phyloP scores from a whole-genome alignment of 345 rosid species.

The Hevea brasiliensis region DNA sequence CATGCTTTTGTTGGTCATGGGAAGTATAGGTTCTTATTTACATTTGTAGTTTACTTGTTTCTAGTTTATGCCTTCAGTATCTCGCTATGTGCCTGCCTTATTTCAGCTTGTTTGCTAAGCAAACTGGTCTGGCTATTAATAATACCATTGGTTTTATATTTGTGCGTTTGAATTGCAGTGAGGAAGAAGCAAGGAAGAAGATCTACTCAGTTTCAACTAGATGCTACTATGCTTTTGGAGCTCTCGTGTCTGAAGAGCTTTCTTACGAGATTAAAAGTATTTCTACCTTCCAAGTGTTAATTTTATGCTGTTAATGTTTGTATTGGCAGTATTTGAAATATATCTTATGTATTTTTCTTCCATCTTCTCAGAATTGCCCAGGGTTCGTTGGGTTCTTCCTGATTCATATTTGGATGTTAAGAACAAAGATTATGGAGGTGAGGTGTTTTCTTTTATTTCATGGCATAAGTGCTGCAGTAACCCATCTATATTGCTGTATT shows the following conservation, averaged over 20 bases:
- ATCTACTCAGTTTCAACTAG: conserved; percentile 79
- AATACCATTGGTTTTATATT: background rate
- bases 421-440: conserved; percentile 97
- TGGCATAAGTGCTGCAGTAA: background rate
- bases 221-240: conserved; percentile 85
- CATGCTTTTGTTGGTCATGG: background rate
- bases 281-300: background rate
- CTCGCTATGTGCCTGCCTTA: background rate
- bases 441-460: background rate
- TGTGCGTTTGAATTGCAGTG: conserved; percentile 39
- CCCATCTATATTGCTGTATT: background rate
- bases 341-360: background rate
- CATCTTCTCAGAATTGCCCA: conserved; percentile 54
- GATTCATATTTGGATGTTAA: conserved; percentile 91
- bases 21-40: background rate
- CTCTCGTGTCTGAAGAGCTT: conserved; percentile 69
- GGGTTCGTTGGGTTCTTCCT: conserved; percentile 96
- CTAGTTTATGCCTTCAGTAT: background rate
- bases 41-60: background rate
- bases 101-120: background rate
- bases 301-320: background rate
- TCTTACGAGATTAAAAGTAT: conserved; percentile 77
- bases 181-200: conserved; percentile 87
- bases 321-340: background rate
- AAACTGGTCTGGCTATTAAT: background rate